These are phyloP conservation scores for Alnus rubra DNA, from an alignment of 306 rosid genomes.

Conservation along the genomic window DNA sequence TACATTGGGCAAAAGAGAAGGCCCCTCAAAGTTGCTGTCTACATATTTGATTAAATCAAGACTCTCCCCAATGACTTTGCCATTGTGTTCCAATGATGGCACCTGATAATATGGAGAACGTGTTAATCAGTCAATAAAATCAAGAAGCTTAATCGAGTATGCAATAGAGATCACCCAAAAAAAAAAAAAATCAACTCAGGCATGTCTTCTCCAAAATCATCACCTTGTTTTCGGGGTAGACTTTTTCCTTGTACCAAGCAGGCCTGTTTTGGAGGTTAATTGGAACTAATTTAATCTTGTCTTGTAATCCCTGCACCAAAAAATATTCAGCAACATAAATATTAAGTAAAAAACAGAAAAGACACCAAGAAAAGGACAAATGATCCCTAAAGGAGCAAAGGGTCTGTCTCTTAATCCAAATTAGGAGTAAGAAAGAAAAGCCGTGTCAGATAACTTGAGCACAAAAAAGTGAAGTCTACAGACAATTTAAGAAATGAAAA, in stretches of 20 bases:
- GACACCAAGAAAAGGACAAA: neutral
- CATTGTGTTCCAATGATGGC: conserved; percentile 88
- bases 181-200: neutral
- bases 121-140: neutral
- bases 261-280: conserved; percentile 67
- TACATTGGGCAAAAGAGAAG: conserved; percentile 64
- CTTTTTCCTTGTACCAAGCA: conserved; percentile 81
- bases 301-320: conserved; percentile 61
- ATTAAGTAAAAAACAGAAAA: neutral
- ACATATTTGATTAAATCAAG: conserved; percentile 81
- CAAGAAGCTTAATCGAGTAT: neutral
- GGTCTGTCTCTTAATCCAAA: neutral
- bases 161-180: neutral
- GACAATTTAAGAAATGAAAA: neutral
- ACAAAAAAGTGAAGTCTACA: neutral
- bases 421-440: neutral
- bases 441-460: neutral
- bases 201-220: neutral
- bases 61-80: conserved; percentile 79
- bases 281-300: conserved; percentile 69
- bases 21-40: conserved; percentile 57
- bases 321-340: neutral
- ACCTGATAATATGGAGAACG: conserved; percentile 42
- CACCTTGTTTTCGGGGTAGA: conserved; percentile 66
- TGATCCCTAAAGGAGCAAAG: neutral